Base-by-base conservation (phyloP, 306 rosid genomes). In the Ormosia emarginata region DNA sequence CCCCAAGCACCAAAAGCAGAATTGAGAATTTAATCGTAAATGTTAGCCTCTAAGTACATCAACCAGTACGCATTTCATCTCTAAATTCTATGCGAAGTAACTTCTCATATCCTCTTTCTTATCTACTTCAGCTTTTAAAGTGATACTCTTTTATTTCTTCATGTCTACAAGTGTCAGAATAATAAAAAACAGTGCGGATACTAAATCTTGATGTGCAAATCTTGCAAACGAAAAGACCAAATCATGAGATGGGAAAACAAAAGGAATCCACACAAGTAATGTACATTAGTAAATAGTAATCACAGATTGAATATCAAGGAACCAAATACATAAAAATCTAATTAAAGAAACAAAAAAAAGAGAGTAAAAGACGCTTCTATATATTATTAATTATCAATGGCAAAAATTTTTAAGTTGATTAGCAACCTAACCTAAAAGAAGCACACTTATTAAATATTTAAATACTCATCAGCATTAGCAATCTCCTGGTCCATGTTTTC, bases 71-170 rank as follows among this genome's bases (percentile, higher is more conserved):
- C n/a, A n/a, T n/a, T n/a, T n/a, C n/a, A n/a, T n/a, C n/a, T n/a
- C n/a, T n/a, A n/a, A n/a, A n/a, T n/a, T n/a, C n/a, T n/a, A n/a
- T n/a, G n/a, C n/a, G n/a, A n/a, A n/a, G n/a, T n/a, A n/a, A n/a
- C n/a, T n/a, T n/a, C n/a, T n/a, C n/a, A n/a, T n/a, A n/a, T n/a
- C n/a, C n/a, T n/a, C n/a, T n/a, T n/a, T n/a, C n/a, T n/a, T n/a
- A n/a, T n/a, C n/a, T n/a, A n/a, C 94, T 63, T 73, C 49, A 47
- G 79, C 85, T 56, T 81, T 84, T 37, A 59, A 71, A 15, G 63
- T 66, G 33, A 46, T 65, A 75, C 70, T 62, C 65, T 84, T 91
- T 87, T 90, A 89, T 75, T 86, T 90, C 88, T 87, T 93, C 99
- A 95, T 95, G 66, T 78, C 90, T 83, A 73, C 83, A 82, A 81